Base-by-base conservation (phyloP, 805 yeast species). In the Wickerhamomyces hampshirensis region DNA sequence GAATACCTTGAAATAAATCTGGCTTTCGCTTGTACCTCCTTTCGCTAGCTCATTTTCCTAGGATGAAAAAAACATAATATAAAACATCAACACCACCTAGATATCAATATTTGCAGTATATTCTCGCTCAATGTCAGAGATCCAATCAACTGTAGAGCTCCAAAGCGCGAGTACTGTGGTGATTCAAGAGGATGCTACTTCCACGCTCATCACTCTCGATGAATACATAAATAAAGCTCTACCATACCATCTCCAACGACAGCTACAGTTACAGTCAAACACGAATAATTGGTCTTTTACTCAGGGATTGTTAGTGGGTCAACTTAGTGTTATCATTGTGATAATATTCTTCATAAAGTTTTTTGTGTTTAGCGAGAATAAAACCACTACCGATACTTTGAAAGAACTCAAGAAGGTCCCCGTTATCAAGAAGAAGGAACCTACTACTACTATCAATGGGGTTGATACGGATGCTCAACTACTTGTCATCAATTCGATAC, bases 221-320 rank as follows among this genome's bases (percentile, higher is more conserved):
- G 68, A 65, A 14, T 63, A 63, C 41, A 43, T 65, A 23, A 56
- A 50, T 37, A 56, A 56, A 26, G 56, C 60, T 0, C 40, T 65
- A 10, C 68, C 68, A 0, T 44, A 42, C 29, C 66, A 63, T 43
- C 38, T 65, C 15, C 62, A 64, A 30, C 50, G 50, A 30, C 56
- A 60, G 23, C 46, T 64, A 9, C 45, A 50, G 23, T 47, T 54
- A 11, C 38, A 48, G 30, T 28, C 55, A 37, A 31, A 38, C 10
- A 12, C 44, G 12, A 50, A 54, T 4, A 18, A 33, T 4, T 77
- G 85, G 83, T 73, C 84, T n/a, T 84, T 84, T 50, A 76, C 87
- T 0, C 85, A 82, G 46, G 94, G 94, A 2, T 64, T 84, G 11
- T 62, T 84, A 2, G 41, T 84, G 2, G 94, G 94, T 0, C 93